Percentiles rank a stretch among this genome's conserved stretches.
These are phyloP conservation scores for Neopestalotiopsis sp. DNA, from an alignment of 2,329 filamentous ascomycete genomes.

Conservation along the genomic window DNA sequence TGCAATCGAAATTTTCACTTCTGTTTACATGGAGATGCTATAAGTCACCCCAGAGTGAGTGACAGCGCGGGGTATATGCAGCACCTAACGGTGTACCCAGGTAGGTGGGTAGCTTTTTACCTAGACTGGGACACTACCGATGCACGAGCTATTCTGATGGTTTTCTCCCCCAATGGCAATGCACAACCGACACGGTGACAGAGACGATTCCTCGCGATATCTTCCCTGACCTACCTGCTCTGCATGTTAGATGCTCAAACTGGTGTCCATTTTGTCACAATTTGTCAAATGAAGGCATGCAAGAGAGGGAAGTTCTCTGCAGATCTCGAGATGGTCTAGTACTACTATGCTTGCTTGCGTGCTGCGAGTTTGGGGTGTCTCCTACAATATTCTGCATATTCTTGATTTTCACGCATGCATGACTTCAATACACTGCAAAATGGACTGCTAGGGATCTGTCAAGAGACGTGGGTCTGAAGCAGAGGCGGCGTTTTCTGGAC, in stretches of 20 bases:
- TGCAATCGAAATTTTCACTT: no score
- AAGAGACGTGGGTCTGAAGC: neutral
- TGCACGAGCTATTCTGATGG: neutral
- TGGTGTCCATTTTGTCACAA: neutral
- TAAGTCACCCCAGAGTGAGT: neutral
- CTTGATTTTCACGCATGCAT: neutral
- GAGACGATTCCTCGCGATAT: neutral
- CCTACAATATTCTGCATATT: neutral
- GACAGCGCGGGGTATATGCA: neutral
- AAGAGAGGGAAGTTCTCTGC: neutral
- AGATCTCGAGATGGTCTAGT: neutral
- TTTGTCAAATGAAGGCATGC: no score
- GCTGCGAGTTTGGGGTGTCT: neutral
- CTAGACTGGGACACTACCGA: neutral
- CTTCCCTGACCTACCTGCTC: neutral
- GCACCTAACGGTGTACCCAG: neutral
- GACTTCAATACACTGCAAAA: neutral
- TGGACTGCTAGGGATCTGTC: neutral
- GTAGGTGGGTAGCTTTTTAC: no score
- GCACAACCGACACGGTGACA: neutral
- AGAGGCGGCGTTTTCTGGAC: neutral
- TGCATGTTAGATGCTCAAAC: neutral
- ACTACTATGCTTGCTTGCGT: neutral
- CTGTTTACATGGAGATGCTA: neutral
- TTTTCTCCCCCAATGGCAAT: constrained; percentile 1